Conservation (phyloP, 306 rosid species). For the Acacia acuminata region DNA sequence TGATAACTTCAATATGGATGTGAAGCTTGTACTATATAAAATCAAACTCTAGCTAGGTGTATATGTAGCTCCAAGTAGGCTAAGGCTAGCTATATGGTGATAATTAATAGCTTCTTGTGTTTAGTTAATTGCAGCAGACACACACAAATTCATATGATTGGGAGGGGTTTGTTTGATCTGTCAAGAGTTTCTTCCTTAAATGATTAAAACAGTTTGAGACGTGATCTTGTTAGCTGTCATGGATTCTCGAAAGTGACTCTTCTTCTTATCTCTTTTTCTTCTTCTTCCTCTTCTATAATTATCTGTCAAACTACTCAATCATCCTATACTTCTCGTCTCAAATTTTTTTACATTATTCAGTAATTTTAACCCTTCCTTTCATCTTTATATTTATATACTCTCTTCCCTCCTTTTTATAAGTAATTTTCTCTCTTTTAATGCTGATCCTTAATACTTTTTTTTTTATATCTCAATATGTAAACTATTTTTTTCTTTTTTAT, state of each 20-base stretch:
- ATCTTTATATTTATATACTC: no score
- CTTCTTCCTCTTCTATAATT: neutral
- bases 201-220: neutral
- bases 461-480: no score
- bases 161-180: neutral
- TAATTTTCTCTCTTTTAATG: no score
- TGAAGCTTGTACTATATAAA: neutral
- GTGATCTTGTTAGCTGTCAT: neutral
- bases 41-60: neutral
- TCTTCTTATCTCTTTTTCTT: neutral
- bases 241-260: neutral
- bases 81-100: neutral
- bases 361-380: no score
- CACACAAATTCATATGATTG: neutral
- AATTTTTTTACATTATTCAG: no score
- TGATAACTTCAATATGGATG: neutral
- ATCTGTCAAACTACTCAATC: no score
- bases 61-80: neutral
- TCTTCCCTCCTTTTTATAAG: no score
- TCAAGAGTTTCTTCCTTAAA: neutral
- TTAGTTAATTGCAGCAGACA: neutral
- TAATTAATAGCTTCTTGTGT: neutral
- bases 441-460: no score
- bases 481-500: no score
- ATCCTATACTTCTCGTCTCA: no score